Conservation (phyloP, 179 eudicot genomes). For the Gypsophila paniculata region DNA sequence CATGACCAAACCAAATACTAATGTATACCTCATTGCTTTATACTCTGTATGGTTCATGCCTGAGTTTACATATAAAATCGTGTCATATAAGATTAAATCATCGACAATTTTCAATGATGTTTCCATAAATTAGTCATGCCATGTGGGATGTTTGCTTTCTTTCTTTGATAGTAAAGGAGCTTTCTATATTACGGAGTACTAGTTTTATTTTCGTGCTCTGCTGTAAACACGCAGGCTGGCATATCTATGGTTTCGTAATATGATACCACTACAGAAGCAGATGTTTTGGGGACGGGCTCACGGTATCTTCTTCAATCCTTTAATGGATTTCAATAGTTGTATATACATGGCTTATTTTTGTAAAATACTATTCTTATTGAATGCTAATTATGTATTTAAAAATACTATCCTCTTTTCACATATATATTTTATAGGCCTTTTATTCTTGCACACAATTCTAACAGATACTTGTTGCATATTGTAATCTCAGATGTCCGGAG, state of each 20-base stretch:
- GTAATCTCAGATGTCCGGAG: constrained; percentile 8
- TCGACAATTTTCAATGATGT: neutral
- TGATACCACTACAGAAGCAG: neutral
- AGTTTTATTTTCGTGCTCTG: neutral
- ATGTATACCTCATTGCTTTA: too few species aligned
- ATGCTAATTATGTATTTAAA: neutral
- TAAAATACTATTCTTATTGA: neutral
- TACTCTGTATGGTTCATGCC: too few species aligned
- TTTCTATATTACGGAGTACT: neutral
- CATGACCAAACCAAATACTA: too few species aligned
- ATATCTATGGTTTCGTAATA: constrained; percentile 19
- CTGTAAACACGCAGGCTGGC: constrained; percentile 27
- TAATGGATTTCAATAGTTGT: neutral
- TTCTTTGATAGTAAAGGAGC: neutral
- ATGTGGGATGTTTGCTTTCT: neutral
- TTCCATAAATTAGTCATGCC: neutral
- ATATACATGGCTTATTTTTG: neutral
- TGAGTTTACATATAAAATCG: too few species aligned
- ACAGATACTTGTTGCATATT: constrained; percentile 3
- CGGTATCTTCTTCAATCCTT: constrained; percentile 14
- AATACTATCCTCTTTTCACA: neutral
- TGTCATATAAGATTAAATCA: neutral
- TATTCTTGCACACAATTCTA: neutral
- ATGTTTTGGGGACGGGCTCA: neutral
- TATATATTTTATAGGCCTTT: neutral